phyloP scores from a whole-genome alignment of 1,284 basidiomycete species.

The Coniophora puteana region DNA sequence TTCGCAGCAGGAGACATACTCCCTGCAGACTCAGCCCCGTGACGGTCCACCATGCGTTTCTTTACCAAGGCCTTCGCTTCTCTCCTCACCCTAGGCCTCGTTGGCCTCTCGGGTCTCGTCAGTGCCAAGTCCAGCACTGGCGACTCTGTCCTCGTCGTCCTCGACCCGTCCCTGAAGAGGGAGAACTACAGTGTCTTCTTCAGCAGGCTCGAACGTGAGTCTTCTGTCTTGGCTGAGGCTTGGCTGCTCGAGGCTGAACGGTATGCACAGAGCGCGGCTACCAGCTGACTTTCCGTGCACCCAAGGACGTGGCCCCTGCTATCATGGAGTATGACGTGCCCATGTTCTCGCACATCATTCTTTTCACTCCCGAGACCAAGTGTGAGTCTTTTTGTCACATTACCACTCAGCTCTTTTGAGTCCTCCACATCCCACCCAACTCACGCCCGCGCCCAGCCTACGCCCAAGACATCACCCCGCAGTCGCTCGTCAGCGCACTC shows the following conservation, averaged over 20 bases:
- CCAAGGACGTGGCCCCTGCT: slow-evolving; percentile 65
- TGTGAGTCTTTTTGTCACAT: slow-evolving; percentile 40
- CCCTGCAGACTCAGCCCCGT: too few relatives aligned
- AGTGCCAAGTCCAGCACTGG: slow-evolving; percentile 78
- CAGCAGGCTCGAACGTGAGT: slow-evolving; percentile 66
- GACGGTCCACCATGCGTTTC: slow-evolving; percentile 15
- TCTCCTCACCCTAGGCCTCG: slow-evolving; percentile 27
- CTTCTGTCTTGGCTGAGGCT: not conserved
- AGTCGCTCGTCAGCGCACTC: slow-evolving; percentile 75
- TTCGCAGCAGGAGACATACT: too few relatives aligned
- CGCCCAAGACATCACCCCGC: slow-evolving; percentile 78
- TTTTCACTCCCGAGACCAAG: slow-evolving; percentile 82
- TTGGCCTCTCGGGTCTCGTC: slow-evolving; percentile 31
- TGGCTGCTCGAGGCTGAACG: too few relatives aligned
- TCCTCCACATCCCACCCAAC: not conserved
- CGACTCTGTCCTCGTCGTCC: slow-evolving; percentile 79
- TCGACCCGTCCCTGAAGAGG: slow-evolving; percentile 64
- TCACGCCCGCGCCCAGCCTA: slow-evolving; percentile 45
- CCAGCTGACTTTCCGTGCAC: slow-evolving; percentile 78
- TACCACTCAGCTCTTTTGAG: slow-evolving; percentile 4
- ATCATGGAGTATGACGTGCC: slow-evolving; percentile 71
- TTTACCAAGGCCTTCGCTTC: slow-evolving; percentile 20
- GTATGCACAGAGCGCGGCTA: slow-evolving; percentile 79
- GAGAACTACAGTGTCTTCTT: slow-evolving; percentile 83
- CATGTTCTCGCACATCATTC: slow-evolving; percentile 78